A percentile compares a stretch with the other conserved stretches of the same genome.
phyloP scores from a whole-genome alignment of 805 yeast species.

The Kuraishia capsulata region DNA sequence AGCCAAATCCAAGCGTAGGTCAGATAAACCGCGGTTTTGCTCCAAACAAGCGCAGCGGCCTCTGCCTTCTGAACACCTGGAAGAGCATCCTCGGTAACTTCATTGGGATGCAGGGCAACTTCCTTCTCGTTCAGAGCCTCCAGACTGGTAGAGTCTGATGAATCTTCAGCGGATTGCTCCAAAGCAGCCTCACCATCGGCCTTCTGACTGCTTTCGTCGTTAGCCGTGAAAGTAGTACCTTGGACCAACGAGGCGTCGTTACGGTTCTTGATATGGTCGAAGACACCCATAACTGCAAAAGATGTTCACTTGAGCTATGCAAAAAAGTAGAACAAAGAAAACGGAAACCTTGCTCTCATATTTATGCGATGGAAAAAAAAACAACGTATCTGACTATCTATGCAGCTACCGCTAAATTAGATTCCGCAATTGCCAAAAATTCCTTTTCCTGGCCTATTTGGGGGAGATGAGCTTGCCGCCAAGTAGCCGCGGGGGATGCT shows the following conservation, averaged over 20 bases:
- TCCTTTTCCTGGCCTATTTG: background rate
- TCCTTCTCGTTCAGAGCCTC: background rate
- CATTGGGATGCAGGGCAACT: conserved; percentile 5
- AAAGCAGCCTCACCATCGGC: background rate
- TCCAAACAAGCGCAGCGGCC: conserved; percentile 23
- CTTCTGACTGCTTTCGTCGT: background rate
- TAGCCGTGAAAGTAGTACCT: background rate
- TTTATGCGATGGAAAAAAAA: too few species aligned
- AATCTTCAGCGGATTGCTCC: too few species aligned
- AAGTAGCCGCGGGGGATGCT: background rate
- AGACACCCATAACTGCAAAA: too few species aligned
- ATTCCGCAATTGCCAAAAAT: background rate
- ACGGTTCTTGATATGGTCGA: background rate
- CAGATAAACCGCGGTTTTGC: conserved; percentile 13
- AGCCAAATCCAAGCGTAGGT: conserved; percentile 25
- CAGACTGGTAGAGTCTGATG: background rate
- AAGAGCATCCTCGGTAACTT: conserved; percentile 12
- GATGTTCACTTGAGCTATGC: too few species aligned
- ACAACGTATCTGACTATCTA: too few species aligned
- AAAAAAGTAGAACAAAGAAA: too few species aligned
- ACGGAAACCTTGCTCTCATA: too few species aligned
- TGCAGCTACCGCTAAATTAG: too few species aligned
- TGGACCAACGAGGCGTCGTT: background rate
- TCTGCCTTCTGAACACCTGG: conserved; percentile 21
- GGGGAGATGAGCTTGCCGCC: background rate